Percentiles rank a stretch among this genome's conserved stretches.
phyloP scores from a whole-genome alignment of 306 rosid species.

The Oxytropis ochrocephala region DNA sequence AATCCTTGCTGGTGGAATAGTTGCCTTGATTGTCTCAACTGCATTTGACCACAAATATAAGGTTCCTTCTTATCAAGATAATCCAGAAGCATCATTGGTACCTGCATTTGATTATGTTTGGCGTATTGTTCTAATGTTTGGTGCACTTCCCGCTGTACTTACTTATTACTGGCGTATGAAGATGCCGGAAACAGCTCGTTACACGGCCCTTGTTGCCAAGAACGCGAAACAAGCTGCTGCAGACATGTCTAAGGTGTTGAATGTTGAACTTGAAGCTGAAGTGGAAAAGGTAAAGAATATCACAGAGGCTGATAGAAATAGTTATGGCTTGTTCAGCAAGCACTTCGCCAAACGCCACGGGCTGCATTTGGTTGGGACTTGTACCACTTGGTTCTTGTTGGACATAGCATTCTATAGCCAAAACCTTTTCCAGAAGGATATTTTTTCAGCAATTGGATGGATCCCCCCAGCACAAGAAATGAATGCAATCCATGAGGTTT shows the following conservation, averaged over 20 bases:
- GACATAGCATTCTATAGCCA: constrained; percentile 80
- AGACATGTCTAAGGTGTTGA: constrained; percentile 67
- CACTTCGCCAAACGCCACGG: constrained; percentile 54
- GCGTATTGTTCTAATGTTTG: constrained; percentile 55
- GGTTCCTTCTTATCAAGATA: constrained; percentile 19
- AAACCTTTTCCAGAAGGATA: constrained; percentile 82
- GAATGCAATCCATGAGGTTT: constrained; percentile 68
- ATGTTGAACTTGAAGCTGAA: constrained; percentile 46
- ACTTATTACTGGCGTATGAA: constrained; percentile 84
- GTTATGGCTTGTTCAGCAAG: constrained; percentile 46
- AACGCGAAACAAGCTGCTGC: constrained; percentile 50
- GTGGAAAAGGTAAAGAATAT: constrained; percentile 29
- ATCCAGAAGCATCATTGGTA: constrained; percentile 16
- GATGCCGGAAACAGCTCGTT: constrained; percentile 77
- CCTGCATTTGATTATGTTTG: constrained; percentile 51
- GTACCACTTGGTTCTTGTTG: constrained; percentile 58
- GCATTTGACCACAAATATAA: constrained; percentile 39
- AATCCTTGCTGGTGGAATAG: constrained; percentile 58
- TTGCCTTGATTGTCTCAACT: constrained; percentile 41
- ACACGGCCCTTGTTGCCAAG: constrained; percentile 64
- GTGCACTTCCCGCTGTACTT: constrained; percentile 48
- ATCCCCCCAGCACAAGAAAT: constrained; percentile 45
- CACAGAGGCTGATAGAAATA: neutral
- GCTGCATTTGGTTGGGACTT: constrained; percentile 55
- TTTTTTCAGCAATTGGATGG: constrained; percentile 64